A percentile compares a stretch with the other conserved stretches of the same genome.
phyloP scores from a whole-genome alignment of 108 stramenopile species.

The Cylindrotheca fusiformis region DNA sequence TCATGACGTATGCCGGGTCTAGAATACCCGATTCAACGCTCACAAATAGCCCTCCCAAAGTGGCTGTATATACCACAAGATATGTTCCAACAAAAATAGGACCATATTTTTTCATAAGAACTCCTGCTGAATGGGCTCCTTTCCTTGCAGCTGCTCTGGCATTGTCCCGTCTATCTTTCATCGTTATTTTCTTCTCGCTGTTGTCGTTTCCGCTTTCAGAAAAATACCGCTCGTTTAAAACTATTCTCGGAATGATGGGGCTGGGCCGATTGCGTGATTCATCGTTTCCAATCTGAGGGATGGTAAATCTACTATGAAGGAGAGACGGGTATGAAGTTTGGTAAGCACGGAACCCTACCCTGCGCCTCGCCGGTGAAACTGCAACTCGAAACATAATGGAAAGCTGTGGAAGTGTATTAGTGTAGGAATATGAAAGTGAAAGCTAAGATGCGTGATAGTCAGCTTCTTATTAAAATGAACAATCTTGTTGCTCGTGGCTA shows the following conservation, averaged over 20 bases:
- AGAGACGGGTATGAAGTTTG: background rate
- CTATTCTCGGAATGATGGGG: background rate
- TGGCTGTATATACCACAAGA: constrained; percentile 53
- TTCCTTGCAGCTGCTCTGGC: constrained; percentile 10
- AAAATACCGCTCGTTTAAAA: background rate
- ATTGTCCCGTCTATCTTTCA: background rate
- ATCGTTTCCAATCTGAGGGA: background rate
- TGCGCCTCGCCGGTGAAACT: too few relatives aligned
- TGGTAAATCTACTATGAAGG: background rate
- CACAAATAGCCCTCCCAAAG: constrained; percentile 52
- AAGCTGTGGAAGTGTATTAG: too few relatives aligned
- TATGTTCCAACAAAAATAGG: constrained; percentile 72
- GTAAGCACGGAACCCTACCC: too few relatives aligned
- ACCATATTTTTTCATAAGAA: constrained; percentile 62
- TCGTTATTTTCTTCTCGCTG: background rate
- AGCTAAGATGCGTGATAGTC: too few relatives aligned
- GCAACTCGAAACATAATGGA: too few relatives aligned
- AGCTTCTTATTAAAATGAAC: too few relatives aligned
- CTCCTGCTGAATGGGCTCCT: constrained; percentile 25
- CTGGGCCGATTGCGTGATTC: background rate
- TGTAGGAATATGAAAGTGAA: too few relatives aligned
- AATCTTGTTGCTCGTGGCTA: too few relatives aligned
- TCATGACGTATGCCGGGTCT: constrained; percentile 63
- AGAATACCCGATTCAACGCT: constrained; percentile 70
- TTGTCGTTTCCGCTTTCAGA: background rate